Evolutionary conservation across 768 basidiomycete genomes (phyloP).

Genomic region (Amanita jacksonii): DNA sequence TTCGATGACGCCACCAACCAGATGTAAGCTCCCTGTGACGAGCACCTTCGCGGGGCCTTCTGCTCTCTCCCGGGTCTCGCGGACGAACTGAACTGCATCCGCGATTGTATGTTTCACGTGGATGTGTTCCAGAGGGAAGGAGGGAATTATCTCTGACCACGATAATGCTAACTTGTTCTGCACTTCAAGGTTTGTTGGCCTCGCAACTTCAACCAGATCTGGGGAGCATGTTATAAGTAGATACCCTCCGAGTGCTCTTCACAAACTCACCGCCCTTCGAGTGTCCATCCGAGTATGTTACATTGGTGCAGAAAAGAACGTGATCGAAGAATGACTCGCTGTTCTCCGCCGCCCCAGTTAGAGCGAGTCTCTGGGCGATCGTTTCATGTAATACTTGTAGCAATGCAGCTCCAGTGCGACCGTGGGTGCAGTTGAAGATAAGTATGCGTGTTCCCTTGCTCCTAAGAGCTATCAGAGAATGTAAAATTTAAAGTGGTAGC

Average conservation of each 20-base stretch:
- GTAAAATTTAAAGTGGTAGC: constrained; percentile 3
- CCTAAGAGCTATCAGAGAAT: constrained; percentile 11
- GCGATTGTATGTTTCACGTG: constrained; percentile 85
- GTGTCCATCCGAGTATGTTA: constrained; percentile 82
- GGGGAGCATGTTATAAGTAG: not conserved
- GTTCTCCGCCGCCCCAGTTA: constrained; percentile 27
- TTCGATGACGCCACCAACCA: constrained; percentile 91
- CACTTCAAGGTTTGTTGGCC: constrained; percentile 48
- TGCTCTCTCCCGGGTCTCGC: constrained; percentile 26
- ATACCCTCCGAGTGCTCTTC: no score
- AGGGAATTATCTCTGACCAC: constrained; percentile 58
- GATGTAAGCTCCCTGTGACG: constrained; percentile 86
- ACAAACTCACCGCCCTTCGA: constrained; percentile 89
- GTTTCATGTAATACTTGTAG: constrained; percentile 49
- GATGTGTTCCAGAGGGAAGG: constrained; percentile 50
- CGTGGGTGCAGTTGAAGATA: constrained; percentile 93
- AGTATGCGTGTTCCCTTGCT: constrained; percentile 43
- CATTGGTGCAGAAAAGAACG: constrained; percentile 93
- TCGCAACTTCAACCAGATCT: constrained; percentile 75
- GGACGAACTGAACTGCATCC: constrained; percentile 69
- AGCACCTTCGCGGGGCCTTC: constrained; percentile 45
- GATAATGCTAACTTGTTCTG: constrained; percentile 70
- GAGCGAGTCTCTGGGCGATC: constrained; percentile 36
- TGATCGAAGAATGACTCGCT: constrained; percentile 57
- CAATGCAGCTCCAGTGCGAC: constrained; percentile 72